Conservation (phyloP, 179 eudicot genomes). For the Silene vulgaris region DNA sequence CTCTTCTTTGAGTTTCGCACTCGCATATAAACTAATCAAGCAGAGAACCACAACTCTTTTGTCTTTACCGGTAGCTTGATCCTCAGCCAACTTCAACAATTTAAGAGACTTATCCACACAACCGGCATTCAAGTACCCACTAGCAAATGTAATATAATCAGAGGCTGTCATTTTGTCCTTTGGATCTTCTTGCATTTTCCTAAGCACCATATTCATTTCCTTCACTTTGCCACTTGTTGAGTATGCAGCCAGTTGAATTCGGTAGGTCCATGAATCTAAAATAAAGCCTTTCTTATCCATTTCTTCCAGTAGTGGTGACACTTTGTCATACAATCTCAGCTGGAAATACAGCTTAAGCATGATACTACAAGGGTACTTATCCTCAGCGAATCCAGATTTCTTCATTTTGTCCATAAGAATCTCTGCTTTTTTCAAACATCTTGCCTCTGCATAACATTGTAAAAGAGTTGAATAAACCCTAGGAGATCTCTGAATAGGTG, state of each 20-base stretch:
- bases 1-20: not conserved
- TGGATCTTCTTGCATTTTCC: not conserved
- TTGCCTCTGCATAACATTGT: not conserved
- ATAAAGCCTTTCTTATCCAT: not conserved
- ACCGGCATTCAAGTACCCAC: not conserved
- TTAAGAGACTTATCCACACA: not conserved
- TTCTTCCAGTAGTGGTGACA: not conserved
- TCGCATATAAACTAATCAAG: not conserved
- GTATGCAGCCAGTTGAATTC: not conserved
- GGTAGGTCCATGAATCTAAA: not conserved
- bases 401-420: not conserved
- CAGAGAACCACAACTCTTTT: not conserved
- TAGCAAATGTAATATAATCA: not conserved
- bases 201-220: not conserved
- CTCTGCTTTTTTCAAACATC: not conserved
- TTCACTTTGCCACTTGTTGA: not conserved
- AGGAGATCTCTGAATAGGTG: not conserved
- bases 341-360: not conserved
- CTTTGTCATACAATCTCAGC: not conserved
- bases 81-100: not conserved
- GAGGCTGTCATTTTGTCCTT: not conserved
- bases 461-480: not conserved
- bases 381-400: not conserved
- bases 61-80: not conserved
- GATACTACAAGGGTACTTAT: not conserved